Evolutionary conservation across 176 grass and related monocot species (phyloP).

Genomic region (Aegilops longissima): DNA sequence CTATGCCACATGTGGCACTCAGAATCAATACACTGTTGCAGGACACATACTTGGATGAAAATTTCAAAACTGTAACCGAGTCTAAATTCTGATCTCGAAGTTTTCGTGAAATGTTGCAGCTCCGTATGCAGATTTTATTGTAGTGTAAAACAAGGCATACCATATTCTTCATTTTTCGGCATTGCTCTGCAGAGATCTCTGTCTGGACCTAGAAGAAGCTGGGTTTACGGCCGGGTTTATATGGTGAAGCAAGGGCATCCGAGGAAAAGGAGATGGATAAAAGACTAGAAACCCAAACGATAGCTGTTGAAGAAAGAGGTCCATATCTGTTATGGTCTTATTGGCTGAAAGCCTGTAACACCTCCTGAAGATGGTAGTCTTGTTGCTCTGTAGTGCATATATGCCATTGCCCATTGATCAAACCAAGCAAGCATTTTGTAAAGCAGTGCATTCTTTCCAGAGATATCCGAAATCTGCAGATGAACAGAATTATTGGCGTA

Average conservation of each 20-base stretch:
- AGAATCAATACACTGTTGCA: not conserved
- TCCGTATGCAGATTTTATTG: not conserved
- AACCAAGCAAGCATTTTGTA: conserved; percentile 27
- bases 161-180: not conserved
- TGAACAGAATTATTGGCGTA: not conserved
- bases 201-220: conserved; percentile 57
- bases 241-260: conserved; percentile 54
- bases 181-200: conserved; percentile 53
- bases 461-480: not conserved
- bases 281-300: not conserved
- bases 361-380: not conserved
- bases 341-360: not conserved
- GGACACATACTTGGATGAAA: not conserved
- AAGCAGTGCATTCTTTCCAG: conserved; percentile 6
- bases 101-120: not conserved
- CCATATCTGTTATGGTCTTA: not conserved
- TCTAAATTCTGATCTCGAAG: not conserved
- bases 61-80: not conserved
- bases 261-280: conserved; percentile 39
- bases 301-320: conserved; percentile 1
- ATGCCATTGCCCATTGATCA: not conserved
- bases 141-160: not conserved
- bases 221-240: conserved; percentile 93
- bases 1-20: not conserved
- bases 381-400: not conserved